Percentiles rank a stretch among this genome's conserved stretches.
These are phyloP conservation scores for Rhododendron williamsianum DNA, from an alignment of 148 eudicot genomes.

Conservation along the genomic window DNA sequence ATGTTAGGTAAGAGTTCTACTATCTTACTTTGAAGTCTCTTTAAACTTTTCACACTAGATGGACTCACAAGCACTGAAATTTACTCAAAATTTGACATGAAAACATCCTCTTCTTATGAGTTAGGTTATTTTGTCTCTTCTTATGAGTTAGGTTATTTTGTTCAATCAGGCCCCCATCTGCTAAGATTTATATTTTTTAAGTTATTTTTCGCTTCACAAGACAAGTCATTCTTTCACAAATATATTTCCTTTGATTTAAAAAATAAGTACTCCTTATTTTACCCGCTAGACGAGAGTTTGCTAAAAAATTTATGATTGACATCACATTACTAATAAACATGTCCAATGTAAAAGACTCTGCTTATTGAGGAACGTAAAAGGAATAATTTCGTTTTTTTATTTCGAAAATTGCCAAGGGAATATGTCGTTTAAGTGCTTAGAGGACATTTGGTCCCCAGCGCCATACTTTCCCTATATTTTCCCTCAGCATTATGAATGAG, in stretches of 20 bases:
- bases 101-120: background rate
- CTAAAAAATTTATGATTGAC: background rate
- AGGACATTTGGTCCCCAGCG: constrained; percentile 6
- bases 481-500: background rate
- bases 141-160: background rate
- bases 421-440: background rate
- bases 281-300: no score
- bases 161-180: background rate
- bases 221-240: no score
- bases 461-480: background rate
- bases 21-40: background rate
- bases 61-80: background rate
- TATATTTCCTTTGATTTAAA: no score
- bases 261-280: no score
- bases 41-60: background rate
- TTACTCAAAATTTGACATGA: background rate
- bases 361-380: background rate
- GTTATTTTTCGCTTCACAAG: no score
- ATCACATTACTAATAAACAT: background rate
- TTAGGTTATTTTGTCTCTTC: background rate
- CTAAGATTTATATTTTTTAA: no score
- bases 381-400: background rate
- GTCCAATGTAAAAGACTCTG: background rate
- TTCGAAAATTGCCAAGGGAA: background rate
- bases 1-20: background rate